These are phyloP conservation scores for Plicaturopsis crispa DNA, from an alignment of 768 basidiomycete species.

Conservation along the genomic window DNA sequence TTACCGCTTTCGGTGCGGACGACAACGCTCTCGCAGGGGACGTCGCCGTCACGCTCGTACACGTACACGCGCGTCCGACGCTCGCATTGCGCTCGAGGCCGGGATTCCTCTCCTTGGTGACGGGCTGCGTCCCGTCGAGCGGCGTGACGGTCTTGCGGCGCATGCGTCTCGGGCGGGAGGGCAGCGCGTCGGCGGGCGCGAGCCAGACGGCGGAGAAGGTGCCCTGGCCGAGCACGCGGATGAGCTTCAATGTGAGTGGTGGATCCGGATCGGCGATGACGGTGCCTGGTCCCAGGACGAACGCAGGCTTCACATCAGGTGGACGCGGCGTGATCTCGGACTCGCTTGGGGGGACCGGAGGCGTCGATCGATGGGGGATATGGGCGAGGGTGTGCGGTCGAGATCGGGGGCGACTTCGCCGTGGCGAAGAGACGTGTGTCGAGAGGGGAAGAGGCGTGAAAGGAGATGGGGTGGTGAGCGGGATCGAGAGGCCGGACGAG, in stretches of 20 bases:
- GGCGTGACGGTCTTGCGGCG: neutral
- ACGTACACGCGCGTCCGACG: neutral
- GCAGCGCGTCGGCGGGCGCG: too few relatives aligned
- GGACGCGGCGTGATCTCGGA: neutral
- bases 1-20: constrained; percentile 3
- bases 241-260: constrained; percentile 42
- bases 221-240: constrained; percentile 56
- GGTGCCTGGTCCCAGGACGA: constrained; percentile 6
- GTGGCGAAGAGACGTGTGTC: constrained; percentile 21
- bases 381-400: neutral
- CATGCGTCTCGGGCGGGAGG: neutral
- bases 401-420: constrained; percentile 7
- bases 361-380: neutral
- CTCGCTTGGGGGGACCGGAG: neutral
- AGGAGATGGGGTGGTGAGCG: constrained; percentile 11
- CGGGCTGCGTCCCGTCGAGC: constrained; percentile 16
- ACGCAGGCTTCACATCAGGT: constrained; percentile 5
- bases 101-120: neutral
- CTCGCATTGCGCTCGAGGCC: constrained; percentile 5
- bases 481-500: constrained; percentile 10
- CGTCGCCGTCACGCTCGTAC: constrained; percentile 2
- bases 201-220: constrained; percentile 76
- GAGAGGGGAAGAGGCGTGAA: constrained; percentile 31
- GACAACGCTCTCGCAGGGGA: constrained; percentile 6
- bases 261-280: constrained; percentile 9